A percentile compares a stretch with the other conserved stretches of the same genome.
Conservation (phyloP, 257 asterid species). For the Euphrasia confusa region DNA sequence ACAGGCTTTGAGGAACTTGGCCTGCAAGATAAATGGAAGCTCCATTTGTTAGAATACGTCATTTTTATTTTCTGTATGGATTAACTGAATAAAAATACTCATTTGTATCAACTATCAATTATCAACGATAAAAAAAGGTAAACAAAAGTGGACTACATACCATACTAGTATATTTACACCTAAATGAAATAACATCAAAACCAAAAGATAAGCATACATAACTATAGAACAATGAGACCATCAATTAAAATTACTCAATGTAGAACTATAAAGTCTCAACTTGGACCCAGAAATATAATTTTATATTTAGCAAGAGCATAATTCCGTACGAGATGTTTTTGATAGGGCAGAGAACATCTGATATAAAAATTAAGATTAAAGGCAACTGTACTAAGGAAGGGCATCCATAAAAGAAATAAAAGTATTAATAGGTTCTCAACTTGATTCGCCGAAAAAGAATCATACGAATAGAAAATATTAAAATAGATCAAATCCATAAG, state of each 20-base stretch:
- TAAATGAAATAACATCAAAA: too few relatives aligned
- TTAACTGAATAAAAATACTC: not conserved
- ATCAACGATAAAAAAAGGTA: not conserved
- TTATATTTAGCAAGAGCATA: constrained; percentile 13
- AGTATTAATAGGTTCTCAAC: not conserved
- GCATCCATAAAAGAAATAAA: not conserved
- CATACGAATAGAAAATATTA: not conserved
- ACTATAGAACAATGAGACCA: constrained; percentile 1
- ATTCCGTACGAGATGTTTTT: not conserved
- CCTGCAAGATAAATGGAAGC: constrained; percentile 39
- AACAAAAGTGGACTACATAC: not conserved
- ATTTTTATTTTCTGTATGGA: not conserved
- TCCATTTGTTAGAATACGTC: constrained; percentile 1
- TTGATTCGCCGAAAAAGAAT: not conserved
- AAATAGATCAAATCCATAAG: constrained; percentile 7
- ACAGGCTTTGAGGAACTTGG: constrained; percentile 78
- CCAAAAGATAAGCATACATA: not conserved
- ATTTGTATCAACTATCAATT: not conserved
- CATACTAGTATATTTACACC: too few relatives aligned
- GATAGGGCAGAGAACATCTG: not conserved
- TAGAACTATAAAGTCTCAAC: not conserved
- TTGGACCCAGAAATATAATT: not conserved
- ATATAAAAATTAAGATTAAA: constrained; percentile 8
- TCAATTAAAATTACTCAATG: not conserved
- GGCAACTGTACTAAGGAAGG: not conserved